Evolutionary conservation across 176 grass and related monocot genomes (phyloP), one percentile per base, ranked within the genome.

Genomic region (Coix lacrymajobi): DNA sequence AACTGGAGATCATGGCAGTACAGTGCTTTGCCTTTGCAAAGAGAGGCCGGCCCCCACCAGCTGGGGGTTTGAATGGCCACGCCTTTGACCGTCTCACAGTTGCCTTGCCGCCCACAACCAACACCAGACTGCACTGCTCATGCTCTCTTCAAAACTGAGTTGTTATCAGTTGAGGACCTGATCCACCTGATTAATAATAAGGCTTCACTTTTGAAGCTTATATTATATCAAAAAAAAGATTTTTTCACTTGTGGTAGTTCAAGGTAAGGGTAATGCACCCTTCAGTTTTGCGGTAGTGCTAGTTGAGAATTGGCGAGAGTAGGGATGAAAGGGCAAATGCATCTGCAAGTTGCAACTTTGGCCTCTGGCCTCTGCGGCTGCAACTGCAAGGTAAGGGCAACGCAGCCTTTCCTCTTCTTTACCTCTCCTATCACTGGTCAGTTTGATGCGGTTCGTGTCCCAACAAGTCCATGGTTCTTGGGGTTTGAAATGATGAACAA

Each of bases 21-120:
- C 73, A 79, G 45, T 74, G 36, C 19, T 31, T 6, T 48, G 66
- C 74, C 58, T 86, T 90, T 79, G 84, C 61, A 51, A 83, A 49
- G 58, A 28, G 22, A 83, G 79, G 30, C 66, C n/a, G 30, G 5
- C 57, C 88, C 76, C 69, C 73, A 71, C n/a, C 12, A n/a, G n/a
- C n/a, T n/a, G n/a, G 17, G 13, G 78, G 71, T n/a, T 78, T 82
- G 79, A 90, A 79, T 51, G 79, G 73, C 40, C 40, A 79, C 36
- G 79, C 60, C 80, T 86, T 83, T 90, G 88, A 90, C 88, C 73
- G 24, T 29, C 30, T 64, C 62, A 90, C 88, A 90, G 84, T 90
- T 90, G 37, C 30, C n/a, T n/a, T n/a, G n/a, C n/a, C n/a, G n/a
- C n/a, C n/a, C 67, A 20, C 67, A 74, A 34, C 72, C 54, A 78